A percentile compares a stretch with the other conserved stretches of the same genome.
phyloP scores from a whole-genome alignment of 1,284 basidiomycete genomes.

The Irpex sp. region DNA sequence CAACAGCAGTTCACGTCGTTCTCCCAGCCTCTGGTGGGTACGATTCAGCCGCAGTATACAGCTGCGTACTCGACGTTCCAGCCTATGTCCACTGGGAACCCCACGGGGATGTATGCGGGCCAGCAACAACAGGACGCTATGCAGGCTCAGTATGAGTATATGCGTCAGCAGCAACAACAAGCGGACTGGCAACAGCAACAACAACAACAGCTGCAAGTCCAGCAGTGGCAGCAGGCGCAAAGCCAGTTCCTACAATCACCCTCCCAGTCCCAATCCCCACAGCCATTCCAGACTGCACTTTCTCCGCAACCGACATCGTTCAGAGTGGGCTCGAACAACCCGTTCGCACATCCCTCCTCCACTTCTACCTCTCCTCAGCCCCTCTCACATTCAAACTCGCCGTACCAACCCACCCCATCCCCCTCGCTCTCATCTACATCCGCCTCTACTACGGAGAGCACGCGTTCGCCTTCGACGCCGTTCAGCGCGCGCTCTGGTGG shows the following conservation, averaged over 20 bases:
- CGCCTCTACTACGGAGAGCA: constrained; percentile 23
- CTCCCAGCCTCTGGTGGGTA: neutral
- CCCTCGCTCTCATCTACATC: constrained; percentile 5
- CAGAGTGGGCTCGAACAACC: constrained; percentile 84
- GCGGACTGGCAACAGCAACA: constrained; percentile 42
- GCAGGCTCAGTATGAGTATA: constrained; percentile 53
- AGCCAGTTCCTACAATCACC: constrained; percentile 49
- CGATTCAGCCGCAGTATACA: constrained; percentile 55
- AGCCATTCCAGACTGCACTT: constrained; percentile 28
- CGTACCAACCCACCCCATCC: constrained; percentile 18
- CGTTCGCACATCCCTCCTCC: constrained; percentile 55
- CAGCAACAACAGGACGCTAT: constrained; percentile 73
- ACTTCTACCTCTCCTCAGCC: constrained; percentile 1
- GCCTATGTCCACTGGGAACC: constrained; percentile 36
- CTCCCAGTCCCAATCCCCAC: constrained; percentile 33
- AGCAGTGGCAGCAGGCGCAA: constrained; percentile 41
- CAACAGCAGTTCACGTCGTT: constrained; percentile 27
- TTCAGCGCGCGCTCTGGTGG: constrained; percentile 28
- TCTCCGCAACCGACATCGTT: constrained; percentile 57
- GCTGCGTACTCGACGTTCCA: constrained; percentile 34
- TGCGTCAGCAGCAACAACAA: constrained; percentile 53
- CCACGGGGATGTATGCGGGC: constrained; percentile 55
- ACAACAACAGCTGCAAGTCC: constrained; percentile 38
- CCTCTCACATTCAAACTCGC: neutral
- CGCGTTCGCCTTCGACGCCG: constrained; percentile 32